These are phyloP conservation scores for Eutypella sp. DNA, from an alignment of 2,329 filamentous ascomycete genomes.

Conservation along the genomic window DNA sequence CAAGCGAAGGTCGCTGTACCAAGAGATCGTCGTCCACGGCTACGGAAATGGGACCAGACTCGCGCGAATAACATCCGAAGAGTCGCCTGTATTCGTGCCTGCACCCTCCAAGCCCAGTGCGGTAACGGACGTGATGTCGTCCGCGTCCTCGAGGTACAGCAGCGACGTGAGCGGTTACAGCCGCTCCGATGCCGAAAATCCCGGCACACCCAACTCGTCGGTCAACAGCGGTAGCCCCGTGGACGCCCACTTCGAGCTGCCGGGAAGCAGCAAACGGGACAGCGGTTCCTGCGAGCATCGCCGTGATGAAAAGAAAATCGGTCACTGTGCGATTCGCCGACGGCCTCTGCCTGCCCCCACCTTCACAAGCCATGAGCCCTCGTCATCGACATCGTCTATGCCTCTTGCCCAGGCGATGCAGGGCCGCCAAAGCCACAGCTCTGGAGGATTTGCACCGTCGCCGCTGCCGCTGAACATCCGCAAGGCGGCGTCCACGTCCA, in stretches of 20 bases:
- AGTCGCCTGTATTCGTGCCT: not conserved
- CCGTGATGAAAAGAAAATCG: too few species aligned
- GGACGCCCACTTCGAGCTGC: not conserved
- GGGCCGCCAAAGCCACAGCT: not conserved
- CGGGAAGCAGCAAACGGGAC: not conserved
- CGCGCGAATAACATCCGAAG: constrained; percentile 13
- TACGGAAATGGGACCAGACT: constrained; percentile 50
- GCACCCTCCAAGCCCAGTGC: too few species aligned
- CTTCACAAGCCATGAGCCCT: too few species aligned
- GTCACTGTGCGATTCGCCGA: too few species aligned
- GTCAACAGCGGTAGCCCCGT: constrained; percentile 5
- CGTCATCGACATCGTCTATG: too few species aligned
- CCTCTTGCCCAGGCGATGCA: too few species aligned
- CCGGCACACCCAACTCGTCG: constrained; percentile 16
- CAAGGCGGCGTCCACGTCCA: constrained; percentile 11
- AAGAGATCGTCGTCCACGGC: constrained; percentile 49
- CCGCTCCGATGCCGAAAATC: constrained; percentile 14
- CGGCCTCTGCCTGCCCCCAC: too few species aligned
- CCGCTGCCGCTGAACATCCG: constrained; percentile 13
- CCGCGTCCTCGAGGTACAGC: constrained; percentile 8
- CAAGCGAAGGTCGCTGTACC: constrained; percentile 28
- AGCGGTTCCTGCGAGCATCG: not conserved
- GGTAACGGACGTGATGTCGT: constrained; percentile 3
- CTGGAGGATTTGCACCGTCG: not conserved
- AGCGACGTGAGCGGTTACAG: constrained; percentile 7